Conservation (phyloP, 768 basidiomycete genomes). For the Lentinula edodes region DNA sequence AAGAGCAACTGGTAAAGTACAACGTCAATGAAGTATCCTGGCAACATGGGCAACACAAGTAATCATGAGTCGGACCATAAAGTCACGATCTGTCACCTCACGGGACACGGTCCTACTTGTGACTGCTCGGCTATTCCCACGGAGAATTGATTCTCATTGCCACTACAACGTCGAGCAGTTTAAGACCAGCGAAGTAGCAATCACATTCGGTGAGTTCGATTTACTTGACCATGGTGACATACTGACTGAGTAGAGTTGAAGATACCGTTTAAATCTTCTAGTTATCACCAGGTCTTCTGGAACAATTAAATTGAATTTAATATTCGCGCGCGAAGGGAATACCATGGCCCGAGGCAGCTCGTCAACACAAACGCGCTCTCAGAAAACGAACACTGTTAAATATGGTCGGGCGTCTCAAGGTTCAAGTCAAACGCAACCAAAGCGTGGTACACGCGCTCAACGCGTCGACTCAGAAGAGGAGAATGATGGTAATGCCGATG, state of each 20-base stretch:
- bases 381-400: neutral
- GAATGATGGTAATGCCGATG: slow-evolving; percentile 18
- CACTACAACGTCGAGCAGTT: too few species aligned
- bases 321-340: neutral
- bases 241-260: neutral
- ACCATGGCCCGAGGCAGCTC: neutral
- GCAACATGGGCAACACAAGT: too few species aligned
- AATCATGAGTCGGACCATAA: too few species aligned
- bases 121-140: too few species aligned
- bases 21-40: too few species aligned
- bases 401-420: neutral
- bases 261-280: too few species aligned
- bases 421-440: neutral
- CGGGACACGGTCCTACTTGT: too few species aligned
- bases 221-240: neutral
- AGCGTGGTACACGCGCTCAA: neutral
- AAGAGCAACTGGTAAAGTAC: too few species aligned
- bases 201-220: neutral
- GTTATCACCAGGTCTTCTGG: too few species aligned
- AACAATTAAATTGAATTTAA: neutral
- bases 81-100: neutral
- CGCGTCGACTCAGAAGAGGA: slow-evolving; percentile 5
- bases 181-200: too few species aligned
- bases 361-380: neutral
- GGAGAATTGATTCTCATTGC: too few species aligned